These are phyloP conservation scores for Babesia bovis DNA, from an alignment of 169 alveolate species.

Conservation along the genomic window DNA sequence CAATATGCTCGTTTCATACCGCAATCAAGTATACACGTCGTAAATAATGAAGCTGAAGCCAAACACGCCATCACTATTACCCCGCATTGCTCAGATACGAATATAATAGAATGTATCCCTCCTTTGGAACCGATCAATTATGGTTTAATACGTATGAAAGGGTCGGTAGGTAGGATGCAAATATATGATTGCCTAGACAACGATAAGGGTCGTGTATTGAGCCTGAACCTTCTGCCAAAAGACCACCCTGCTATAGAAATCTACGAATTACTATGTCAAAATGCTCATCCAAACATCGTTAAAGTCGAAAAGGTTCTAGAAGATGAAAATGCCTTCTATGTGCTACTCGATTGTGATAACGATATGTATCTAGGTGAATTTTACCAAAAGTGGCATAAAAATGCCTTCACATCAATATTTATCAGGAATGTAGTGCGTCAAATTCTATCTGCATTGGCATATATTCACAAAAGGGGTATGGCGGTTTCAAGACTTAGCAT, in stretches of 20 bases:
- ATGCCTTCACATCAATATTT: constrained; percentile 39
- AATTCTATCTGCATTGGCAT: constrained; percentile 65
- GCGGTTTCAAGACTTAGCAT: constrained; percentile 63
- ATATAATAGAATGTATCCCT: neutral
- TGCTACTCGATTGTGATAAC: constrained; percentile 33
- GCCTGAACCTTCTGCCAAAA: constrained; percentile 44
- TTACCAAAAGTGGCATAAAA: constrained; percentile 59
- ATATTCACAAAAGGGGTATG: constrained; percentile 66
- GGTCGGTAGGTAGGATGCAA: constrained; percentile 12
- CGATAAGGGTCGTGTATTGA: constrained; percentile 35
- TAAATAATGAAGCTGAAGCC: neutral
- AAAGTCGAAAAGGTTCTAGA: constrained; percentile 46
- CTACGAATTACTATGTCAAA: constrained; percentile 37
- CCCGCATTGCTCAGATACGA: constrained; percentile 1
- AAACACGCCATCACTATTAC: neutral
- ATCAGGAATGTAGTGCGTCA: constrained; percentile 64
- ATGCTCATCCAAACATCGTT: constrained; percentile 33
- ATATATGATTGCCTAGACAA: constrained; percentile 64
- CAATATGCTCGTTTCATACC: constrained; percentile 65
- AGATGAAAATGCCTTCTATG: constrained; percentile 32
- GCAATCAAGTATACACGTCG: neutral
- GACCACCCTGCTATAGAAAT: constrained; percentile 13
- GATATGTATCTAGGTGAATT: constrained; percentile 37
- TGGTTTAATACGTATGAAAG: constrained; percentile 45
- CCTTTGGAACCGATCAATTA: constrained; percentile 24